phyloP scores from a whole-genome alignment of 345 rosid species.

The Syzygium aromaticum region DNA sequence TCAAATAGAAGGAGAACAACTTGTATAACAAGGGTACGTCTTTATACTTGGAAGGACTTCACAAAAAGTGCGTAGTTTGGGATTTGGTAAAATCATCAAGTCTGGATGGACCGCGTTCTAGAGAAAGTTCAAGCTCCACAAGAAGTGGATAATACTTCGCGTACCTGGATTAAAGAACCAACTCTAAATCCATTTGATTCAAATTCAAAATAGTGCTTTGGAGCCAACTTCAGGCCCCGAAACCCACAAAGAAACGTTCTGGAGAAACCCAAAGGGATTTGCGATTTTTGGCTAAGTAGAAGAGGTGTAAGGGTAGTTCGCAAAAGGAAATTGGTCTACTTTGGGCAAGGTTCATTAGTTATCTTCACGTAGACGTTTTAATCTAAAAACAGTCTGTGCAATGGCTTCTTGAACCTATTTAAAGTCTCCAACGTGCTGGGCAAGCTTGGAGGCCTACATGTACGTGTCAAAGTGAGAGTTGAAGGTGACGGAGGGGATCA shows the following conservation, averaged over 20 bases:
- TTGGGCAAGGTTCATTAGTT: not conserved
- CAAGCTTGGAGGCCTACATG: not conserved
- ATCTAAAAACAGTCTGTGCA: not conserved
- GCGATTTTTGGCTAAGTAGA: not conserved
- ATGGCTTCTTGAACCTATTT: not conserved
- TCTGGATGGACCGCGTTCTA: fast-evolving
- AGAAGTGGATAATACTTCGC: not conserved
- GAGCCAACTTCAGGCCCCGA: not conserved
- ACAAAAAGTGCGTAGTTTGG: not conserved
- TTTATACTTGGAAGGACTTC: not conserved
- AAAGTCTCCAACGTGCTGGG: not conserved
- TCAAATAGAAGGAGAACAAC: not conserved
- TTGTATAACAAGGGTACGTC: not conserved
- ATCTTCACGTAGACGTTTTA: not conserved
- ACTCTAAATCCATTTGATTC: not conserved
- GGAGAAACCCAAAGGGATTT: not conserved
- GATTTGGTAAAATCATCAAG: not conserved
- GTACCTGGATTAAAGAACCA: not conserved
- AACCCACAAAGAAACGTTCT: not conserved
- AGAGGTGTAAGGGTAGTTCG: not conserved
- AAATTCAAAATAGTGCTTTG: not conserved
- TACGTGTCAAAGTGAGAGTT: not conserved
- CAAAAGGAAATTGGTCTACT: not conserved
- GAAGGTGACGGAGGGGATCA: not conserved
- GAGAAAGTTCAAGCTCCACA: not conserved